Evolutionary conservation across 75 land plant genomes (phyloP).

Genomic region (Ceratopteris richardii): DNA sequence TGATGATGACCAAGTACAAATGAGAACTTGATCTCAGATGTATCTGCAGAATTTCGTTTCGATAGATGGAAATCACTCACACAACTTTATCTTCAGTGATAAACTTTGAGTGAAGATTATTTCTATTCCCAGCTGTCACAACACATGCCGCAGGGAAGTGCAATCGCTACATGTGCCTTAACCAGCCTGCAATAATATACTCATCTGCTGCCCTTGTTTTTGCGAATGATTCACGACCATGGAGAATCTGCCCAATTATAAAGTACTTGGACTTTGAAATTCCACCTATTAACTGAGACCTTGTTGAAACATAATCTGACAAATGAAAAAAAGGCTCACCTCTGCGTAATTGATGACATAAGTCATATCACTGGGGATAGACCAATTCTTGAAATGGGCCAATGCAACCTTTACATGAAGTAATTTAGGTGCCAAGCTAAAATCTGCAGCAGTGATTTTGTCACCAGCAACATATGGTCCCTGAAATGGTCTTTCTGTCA

Average conservation of each 20-base stretch:
- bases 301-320: not conserved
- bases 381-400: slow-evolving; percentile 75
- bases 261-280: not conserved
- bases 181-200: slow-evolving; percentile 70
- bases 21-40: no score
- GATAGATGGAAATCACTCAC: no score
- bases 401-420: slow-evolving; percentile 72
- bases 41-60: no score
- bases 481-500: no score
- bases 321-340: slow-evolving; percentile 21
- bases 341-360: slow-evolving; percentile 42
- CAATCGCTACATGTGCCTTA: not conserved
- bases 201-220: slow-evolving; percentile 64
- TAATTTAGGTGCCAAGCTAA: slow-evolving; percentile 79
- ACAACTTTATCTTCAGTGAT: no score
- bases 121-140: no score
- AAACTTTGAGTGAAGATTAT: no score
- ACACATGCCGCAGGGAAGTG: no score
- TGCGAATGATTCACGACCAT: slow-evolving; percentile 52
- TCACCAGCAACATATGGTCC: slow-evolving; percentile 67
- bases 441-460: slow-evolving; percentile 61
- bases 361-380: slow-evolving; percentile 49
- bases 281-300: not conserved
- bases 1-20: no score
- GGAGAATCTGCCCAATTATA: slow-evolving; percentile 41